phyloP scores from a whole-genome alignment of 176 grass and related monocot genomes.

The Triticum aestivum region DNA sequence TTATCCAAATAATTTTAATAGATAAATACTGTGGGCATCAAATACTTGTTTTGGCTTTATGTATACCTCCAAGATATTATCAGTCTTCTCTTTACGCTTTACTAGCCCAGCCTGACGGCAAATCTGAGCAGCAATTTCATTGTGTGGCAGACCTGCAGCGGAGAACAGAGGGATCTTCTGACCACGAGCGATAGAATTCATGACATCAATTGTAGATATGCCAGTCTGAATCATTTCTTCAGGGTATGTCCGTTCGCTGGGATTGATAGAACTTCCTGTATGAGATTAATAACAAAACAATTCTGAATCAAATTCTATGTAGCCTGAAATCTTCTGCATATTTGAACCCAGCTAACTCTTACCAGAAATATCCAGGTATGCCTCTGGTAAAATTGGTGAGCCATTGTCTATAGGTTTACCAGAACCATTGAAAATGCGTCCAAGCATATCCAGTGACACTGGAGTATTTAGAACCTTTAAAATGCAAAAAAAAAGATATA shows the following conservation, averaged over 20 bases:
- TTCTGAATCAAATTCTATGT: neutral
- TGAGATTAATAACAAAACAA: conserved; percentile 10
- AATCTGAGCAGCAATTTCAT: conserved; percentile 88
- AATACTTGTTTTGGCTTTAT: neutral
- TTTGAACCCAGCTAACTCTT: neutral
- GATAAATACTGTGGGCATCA: neutral
- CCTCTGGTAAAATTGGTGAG: conserved; percentile 63
- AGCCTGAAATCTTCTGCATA: neutral
- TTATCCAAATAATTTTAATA: neutral
- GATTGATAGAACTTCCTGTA: conserved; percentile 84
- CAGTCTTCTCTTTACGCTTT: conserved; percentile 65
- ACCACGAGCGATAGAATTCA: conserved; percentile 82
- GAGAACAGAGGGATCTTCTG: conserved; percentile 84
- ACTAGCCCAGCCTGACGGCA: conserved; percentile 80
- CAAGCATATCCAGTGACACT: conserved; percentile 78
- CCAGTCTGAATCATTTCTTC: conserved; percentile 93
- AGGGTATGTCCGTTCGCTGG: conserved; percentile 70
- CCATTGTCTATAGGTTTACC: conserved; percentile 74
- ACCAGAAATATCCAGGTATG: conserved; percentile 62
- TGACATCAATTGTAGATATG: conserved; percentile 85
- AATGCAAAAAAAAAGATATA: neutral
- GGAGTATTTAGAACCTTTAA: conserved; percentile 55
- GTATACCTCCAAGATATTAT: conserved; percentile 57
- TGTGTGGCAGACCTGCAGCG: conserved; percentile 78
- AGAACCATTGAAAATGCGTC: conserved; percentile 76